Evolutionary conservation across 306 rosid species (phyloP).

Genomic region (Geum urbanum): DNA sequence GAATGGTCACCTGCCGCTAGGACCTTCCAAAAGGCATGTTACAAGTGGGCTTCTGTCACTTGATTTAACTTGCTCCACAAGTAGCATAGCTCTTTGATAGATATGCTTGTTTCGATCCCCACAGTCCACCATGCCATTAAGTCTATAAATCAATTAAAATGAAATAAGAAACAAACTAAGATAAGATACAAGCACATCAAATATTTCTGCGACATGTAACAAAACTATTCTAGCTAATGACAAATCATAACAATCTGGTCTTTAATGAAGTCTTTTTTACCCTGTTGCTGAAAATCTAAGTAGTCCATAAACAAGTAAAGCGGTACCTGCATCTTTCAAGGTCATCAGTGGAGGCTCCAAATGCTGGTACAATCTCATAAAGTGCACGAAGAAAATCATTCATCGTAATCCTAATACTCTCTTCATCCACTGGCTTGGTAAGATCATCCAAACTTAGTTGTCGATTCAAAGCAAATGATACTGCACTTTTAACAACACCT

Average conservation of each 20-base stretch:
- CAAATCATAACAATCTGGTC: neutral
- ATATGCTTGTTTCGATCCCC: conserved; percentile 82
- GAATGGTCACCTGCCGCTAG: conserved; percentile 73
- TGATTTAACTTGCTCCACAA: conserved; percentile 94
- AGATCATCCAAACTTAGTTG: conserved; percentile 91
- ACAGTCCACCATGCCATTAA: conserved; percentile 83
- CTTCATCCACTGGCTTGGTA: conserved; percentile 94
- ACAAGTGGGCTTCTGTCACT: conserved; percentile 93
- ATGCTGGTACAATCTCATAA: conserved; percentile 75
- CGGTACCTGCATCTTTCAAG: conserved; percentile 90
- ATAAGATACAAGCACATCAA: neutral
- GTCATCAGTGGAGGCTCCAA: conserved; percentile 97
- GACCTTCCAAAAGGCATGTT: conserved; percentile 93
- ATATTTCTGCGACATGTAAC: neutral
- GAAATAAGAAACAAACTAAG: neutral
- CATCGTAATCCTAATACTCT: conserved; percentile 89
- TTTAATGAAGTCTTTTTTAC: neutral
- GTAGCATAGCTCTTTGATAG: conserved; percentile 71
- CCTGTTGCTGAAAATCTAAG: conserved; percentile 3
- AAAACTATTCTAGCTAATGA: neutral
- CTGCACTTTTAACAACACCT: conserved; percentile 99
- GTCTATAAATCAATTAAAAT: conserved; percentile 46
- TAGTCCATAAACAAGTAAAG: conserved; percentile 8
- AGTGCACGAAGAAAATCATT: conserved; percentile 88
- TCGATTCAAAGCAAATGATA: conserved; percentile 90